Base-by-base conservation (phyloP, 2,329 filamentous ascomycete genomes). In the Herpotrichia juniperi region DNA sequence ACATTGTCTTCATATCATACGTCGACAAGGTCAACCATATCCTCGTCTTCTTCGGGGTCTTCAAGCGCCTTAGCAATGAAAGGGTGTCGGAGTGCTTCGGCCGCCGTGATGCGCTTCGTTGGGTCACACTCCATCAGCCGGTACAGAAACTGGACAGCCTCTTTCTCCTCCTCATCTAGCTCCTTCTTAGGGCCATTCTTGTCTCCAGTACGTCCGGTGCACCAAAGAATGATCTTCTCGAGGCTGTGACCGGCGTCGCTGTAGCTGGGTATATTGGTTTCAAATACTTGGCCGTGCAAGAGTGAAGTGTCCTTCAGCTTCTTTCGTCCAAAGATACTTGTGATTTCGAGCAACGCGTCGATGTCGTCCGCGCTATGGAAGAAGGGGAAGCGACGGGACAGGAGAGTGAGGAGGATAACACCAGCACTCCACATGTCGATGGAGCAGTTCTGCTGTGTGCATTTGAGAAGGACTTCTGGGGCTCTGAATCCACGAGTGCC, bases 311-410 rank as follows among this genome's bases (percentile, higher is more conserved):
- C 80, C 68, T 88, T 90, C 93, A 99, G 97, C 52, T 87, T 86
- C 68, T 84, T 87, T 35, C 83, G 82, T 44, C 94, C 94, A 71
- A 97, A 97, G 54, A 99, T 96, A 52, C 91, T 96, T 30, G 93
- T 90, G 61, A 99, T 96, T 74, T 99, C 94, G 61, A 99, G 93
- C 83, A 97, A 89, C 46, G 94, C 94, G 69, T 99, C 94, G 42
- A 99, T 89, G 66, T 99, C 94, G 72, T 99, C 94, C n/a, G 92
- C 89, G 40, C 91, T 96, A 76, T 99, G 97, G 81, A 99, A 99
- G 76, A 99, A 99, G 1, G 94, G 94, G 66, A 99, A 99, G 3
- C 94, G 87, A 50, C 89, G 89, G 34, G 90, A 93, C 12, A 99
- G 80, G 57, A 99, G 89, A 0, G 94, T 99, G n/a, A 99, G 81